Conservation (phyloP, 2,329 filamentous ascomycete genomes). For the Coniochaeta sp. region DNA sequence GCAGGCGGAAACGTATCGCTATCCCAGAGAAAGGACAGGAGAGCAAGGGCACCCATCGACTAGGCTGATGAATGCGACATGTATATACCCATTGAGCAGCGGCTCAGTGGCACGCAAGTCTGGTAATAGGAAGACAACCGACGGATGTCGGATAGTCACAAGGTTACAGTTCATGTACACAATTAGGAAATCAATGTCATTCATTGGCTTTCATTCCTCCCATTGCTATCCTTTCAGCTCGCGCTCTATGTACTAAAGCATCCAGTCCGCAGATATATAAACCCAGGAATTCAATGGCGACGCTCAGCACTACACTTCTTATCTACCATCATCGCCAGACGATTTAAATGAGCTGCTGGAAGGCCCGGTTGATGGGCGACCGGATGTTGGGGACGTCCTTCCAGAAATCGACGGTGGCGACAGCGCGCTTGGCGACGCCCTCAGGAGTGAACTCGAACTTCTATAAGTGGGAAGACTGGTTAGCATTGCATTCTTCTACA, state of each 20-base stretch:
- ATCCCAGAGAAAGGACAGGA: too few species aligned
- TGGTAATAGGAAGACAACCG: too few species aligned
- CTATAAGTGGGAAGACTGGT: constrained; percentile 38
- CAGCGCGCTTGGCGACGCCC: constrained; percentile 89
- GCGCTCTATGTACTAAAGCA: not conserved
- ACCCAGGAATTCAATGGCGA: not conserved
- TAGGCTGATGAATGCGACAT: too few species aligned
- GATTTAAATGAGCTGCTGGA: constrained; percentile 90
- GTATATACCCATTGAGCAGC: too few species aligned
- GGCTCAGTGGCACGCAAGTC: too few species aligned
- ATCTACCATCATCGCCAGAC: not conserved
- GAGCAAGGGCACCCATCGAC: too few species aligned
- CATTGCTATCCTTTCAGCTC: not conserved
- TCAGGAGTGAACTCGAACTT: constrained; percentile 99
- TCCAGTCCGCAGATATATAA: not conserved
- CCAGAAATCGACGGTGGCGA: constrained; percentile 93
- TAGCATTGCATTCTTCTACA: constrained; percentile 3
- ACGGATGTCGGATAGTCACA: too few species aligned
- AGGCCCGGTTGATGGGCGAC: constrained; percentile 93
- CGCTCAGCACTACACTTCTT: not conserved
- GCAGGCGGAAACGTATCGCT: too few species aligned
- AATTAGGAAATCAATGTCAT: not conserved
- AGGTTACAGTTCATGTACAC: too few species aligned
- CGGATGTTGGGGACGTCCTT: constrained; percentile 86
- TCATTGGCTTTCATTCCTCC: not conserved